Base-by-base conservation (phyloP, 2,329 filamentous ascomycete species). In the Tolypocladium cylindrosporum region DNA sequence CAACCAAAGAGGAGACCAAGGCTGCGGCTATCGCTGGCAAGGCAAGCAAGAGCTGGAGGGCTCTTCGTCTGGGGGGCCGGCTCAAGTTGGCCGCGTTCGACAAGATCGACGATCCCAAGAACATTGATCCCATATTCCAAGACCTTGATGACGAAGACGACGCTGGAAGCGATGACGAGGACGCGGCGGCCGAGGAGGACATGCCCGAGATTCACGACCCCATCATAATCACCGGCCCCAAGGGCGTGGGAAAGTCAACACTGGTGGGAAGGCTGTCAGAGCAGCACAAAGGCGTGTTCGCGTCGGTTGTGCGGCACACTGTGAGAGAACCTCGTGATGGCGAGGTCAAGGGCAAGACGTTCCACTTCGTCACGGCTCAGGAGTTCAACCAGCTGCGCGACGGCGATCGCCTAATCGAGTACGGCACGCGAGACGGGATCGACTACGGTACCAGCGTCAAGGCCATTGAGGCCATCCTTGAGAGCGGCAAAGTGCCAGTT, bases 11-110 rank as follows among this genome's bases (percentile, higher is more conserved):
- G 71, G 74, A 81, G 58, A 80, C 83, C 55, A 83, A 81, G 62
- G 74, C 75, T 0, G 72, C 73, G 14, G 79, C 83, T 24, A 71
- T 85, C 9, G 88, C 89, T 62, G 81, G 86, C 57, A 96, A 95
- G 71, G 85, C 87, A 24, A 96, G 91, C 75, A 93, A 95, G 71
- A 88, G 86, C 58, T 99, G 94, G 94, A 84, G 92, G 64, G 90
- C 91, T 6, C 76, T 99, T 61, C 85, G 94, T 56, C 83, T 96
- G 62, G 89, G 91, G 11, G 86, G 88, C 58, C 85, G 84, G 62
- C 85, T 80, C 58, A 88, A 88, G 65, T 80, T 97, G 63, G 81
- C 84, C 51, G 76, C 85, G 24, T 94, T 97, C 70, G 92, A 97
- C 71, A 90, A 88, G 71, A 89, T 96, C 54, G 91, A 96, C 57